phyloP scores from a whole-genome alignment of 305 asterid species.

The Solanum aculeatissimum region DNA sequence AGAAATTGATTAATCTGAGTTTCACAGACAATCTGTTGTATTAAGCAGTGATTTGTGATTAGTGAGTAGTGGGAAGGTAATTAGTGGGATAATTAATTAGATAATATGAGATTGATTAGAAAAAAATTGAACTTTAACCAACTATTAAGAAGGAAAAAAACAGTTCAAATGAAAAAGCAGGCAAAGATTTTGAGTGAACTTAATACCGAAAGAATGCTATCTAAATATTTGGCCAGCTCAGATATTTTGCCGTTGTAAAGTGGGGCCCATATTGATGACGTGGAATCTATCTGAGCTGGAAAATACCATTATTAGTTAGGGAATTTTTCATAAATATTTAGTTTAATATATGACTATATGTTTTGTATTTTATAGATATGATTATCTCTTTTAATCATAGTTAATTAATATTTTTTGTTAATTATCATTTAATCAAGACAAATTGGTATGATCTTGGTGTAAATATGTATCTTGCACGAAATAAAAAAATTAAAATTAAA shows the following conservation, averaged over 20 bases:
- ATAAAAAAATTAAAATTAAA: not conserved
- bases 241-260: not conserved
- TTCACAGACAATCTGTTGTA: not conserved
- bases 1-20: not conserved
- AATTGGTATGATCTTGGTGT: too few species aligned
- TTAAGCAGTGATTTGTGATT: not conserved
- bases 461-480: not conserved
- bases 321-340: not conserved
- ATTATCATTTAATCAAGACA: not conserved
- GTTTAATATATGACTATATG: not conserved
- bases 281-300: not conserved
- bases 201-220: not conserved
- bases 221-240: not conserved
- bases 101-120: conserved; percentile 8
- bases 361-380: not conserved
- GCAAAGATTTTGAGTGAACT: not conserved
- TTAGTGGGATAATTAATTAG: not conserved
- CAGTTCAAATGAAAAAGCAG: not conserved
- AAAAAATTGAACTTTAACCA: conserved; percentile 2
- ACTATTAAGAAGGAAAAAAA: not conserved
- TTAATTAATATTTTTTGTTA: too few species aligned
- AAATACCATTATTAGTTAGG: not conserved
- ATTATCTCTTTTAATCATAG: not conserved
- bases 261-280: not conserved
- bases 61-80: not conserved